Evolutionary conservation across 306 rosid species (phyloP).

Genomic region (Prosopis cineraria): DNA sequence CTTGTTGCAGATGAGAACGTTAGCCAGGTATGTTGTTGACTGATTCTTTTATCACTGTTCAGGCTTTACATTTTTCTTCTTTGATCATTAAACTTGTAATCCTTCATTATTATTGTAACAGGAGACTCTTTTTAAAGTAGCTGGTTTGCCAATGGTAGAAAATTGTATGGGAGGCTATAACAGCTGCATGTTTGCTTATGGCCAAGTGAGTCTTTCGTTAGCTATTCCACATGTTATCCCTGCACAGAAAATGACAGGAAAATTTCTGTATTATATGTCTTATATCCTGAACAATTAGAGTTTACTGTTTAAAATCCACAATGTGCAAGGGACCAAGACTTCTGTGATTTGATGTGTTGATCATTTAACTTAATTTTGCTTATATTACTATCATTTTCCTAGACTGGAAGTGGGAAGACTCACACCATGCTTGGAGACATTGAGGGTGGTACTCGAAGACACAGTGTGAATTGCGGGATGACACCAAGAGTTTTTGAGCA

Average conservation of each 20-base stretch:
- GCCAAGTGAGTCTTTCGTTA: constrained; percentile 72
- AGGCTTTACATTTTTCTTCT: neutral
- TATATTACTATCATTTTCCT: neutral
- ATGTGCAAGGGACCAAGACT: neutral
- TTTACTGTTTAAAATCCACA: constrained; percentile 5
- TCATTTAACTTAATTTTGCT: neutral
- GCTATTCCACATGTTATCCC: constrained; percentile 17
- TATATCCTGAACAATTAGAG: neutral
- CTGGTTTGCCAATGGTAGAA: constrained; percentile 96
- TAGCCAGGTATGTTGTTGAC: constrained; percentile 69
- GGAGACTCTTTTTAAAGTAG: constrained; percentile 92
- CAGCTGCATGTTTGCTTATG: constrained; percentile 99
- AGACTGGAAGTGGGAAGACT: constrained; percentile 99
- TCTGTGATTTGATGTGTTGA: constrained; percentile 3
- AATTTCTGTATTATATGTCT: neutral
- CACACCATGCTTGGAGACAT: constrained; percentile 99
- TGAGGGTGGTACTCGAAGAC: constrained; percentile 96
- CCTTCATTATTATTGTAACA: constrained; percentile 43
- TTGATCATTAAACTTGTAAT: constrained; percentile 19
- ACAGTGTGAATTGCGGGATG: constrained; percentile 97
- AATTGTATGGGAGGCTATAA: constrained; percentile 96
- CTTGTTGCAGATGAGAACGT: constrained; percentile 93
- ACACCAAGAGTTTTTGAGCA: constrained; percentile 97
- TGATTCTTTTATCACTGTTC: neutral
- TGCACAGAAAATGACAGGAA: constrained; percentile 21